A percentile compares a stretch with the other conserved stretches of the same genome.
phyloP scores from a whole-genome alignment of 148 eudicot genomes.

The Polygonum aviculare region DNA sequence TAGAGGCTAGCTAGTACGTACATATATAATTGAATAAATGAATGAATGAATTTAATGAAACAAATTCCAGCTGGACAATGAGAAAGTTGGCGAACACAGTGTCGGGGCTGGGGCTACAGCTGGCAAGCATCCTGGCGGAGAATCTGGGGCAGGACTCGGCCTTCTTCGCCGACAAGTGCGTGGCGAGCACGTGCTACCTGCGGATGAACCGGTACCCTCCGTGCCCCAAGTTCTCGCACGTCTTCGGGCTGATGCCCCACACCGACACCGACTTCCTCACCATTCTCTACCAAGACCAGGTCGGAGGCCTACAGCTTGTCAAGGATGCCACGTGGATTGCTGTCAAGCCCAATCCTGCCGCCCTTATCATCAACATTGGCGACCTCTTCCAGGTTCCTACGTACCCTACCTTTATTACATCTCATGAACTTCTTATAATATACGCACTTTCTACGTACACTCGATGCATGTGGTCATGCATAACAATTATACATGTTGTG shows the following conservation, averaged over 20 bases:
- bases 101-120: constrained; percentile 45
- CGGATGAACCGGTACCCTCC: constrained; percentile 82
- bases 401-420: no score
- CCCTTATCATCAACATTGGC: constrained; percentile 77
- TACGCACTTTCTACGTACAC: no score
- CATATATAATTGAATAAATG: no score
- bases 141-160: constrained; percentile 24
- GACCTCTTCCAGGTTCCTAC: constrained; percentile 65
- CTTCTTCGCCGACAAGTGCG: constrained; percentile 46
- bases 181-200: constrained; percentile 55
- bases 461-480: no score
- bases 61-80: constrained; percentile 47
- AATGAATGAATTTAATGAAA: no score
- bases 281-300: constrained; percentile 65
- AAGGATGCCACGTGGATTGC: constrained; percentile 71
- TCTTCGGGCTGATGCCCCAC: constrained; percentile 74
- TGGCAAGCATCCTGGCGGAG: constrained; percentile 61
- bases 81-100: constrained; percentile 40
- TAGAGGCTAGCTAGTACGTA: no score
- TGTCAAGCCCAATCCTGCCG: constrained; percentile 66
- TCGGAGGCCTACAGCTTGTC: constrained; percentile 79
- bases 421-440: no score
- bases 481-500: no score
- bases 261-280: constrained; percentile 90
- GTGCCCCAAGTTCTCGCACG: constrained; percentile 44